phyloP scores from a whole-genome alignment of 176 grass and related monocot species.

The Guadua angustifolia region DNA sequence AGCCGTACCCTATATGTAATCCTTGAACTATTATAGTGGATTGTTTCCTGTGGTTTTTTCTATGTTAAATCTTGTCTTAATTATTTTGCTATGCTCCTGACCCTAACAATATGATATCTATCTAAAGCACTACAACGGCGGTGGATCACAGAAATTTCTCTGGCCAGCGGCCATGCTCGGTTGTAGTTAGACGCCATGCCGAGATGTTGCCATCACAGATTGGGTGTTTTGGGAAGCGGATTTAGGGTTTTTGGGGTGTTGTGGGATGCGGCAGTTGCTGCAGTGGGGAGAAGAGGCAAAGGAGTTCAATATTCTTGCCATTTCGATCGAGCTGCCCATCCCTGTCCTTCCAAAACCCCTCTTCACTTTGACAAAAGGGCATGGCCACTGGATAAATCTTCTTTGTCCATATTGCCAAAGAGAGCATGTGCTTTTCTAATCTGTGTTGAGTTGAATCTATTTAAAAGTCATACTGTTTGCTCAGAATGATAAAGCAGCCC shows the following conservation, averaged over 20 bases:
- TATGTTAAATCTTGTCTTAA: too few relatives aligned
- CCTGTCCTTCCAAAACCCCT: neutral
- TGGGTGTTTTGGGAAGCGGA: constrained; percentile 22
- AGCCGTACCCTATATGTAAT: too few relatives aligned
- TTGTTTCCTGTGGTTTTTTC: too few relatives aligned
- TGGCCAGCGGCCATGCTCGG: too few relatives aligned
- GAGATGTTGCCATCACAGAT: constrained; percentile 22
- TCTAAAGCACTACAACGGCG: neutral
- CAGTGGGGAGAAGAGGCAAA: neutral
- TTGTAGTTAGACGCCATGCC: neutral
- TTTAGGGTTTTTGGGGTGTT: neutral
- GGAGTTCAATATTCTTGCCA: constrained; percentile 12
- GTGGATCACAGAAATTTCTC: neutral
- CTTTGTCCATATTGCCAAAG: constrained; percentile 19
- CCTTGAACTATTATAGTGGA: too few relatives aligned
- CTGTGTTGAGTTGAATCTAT: neutral
- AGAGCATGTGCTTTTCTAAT: neutral
- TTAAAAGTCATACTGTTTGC: neutral
- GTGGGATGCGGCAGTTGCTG: neutral
- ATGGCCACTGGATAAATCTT: constrained; percentile 3
- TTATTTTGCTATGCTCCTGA: too few relatives aligned
- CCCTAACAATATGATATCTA: neutral
- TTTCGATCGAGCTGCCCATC: constrained; percentile 26
- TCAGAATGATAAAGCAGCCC: neutral
- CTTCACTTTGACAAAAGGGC: constrained; percentile 13